These are phyloP conservation scores for Clavispora vitiphila DNA, from an alignment of 805 yeast species.

Conservation along the genomic window DNA sequence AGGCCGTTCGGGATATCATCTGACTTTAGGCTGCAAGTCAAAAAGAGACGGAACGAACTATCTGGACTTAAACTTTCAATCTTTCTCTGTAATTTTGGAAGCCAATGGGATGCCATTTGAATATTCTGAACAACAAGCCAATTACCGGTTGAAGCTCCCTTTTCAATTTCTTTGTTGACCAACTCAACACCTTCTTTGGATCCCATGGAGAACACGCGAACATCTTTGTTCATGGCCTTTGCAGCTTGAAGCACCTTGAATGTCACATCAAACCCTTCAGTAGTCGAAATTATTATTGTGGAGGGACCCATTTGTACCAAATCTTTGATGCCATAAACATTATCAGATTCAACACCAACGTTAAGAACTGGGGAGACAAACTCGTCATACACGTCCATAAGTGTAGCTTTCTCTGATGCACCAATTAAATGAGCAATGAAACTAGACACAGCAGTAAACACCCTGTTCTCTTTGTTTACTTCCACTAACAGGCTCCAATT, in stretches of 20 bases:
- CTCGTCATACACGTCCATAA: conserved; percentile 14
- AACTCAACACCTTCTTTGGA: conserved; percentile 56
- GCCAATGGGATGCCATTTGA: conserved; percentile 67
- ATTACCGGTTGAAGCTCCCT: conserved; percentile 42
- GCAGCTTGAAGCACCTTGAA: conserved; percentile 47
- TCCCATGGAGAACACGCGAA: conserved; percentile 64
- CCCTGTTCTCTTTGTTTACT: neutral
- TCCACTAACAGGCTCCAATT: neutral
- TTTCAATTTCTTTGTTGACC: conserved; percentile 51
- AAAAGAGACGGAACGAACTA: conserved; percentile 47
- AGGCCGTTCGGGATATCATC: conserved; percentile 49
- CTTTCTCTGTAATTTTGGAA: conserved; percentile 47
- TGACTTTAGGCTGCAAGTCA: conserved; percentile 54
- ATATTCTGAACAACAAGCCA: conserved; percentile 83
- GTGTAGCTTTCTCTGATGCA: conserved; percentile 1
- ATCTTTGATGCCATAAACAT: conserved; percentile 24
- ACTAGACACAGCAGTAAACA: neutral
- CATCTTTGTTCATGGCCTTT: conserved; percentile 12
- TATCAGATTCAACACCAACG: neutral
- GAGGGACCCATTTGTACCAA: conserved; percentile 20
- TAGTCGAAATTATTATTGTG: conserved; percentile 52
- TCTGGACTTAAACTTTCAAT: conserved; percentile 28
- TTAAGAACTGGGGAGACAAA: conserved; percentile 9
- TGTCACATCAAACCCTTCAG: conserved; percentile 65
- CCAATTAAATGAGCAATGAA: conserved; percentile 2